phyloP scores from a whole-genome alignment of 805 yeast species.

The Blastobotrys attinorum region DNA sequence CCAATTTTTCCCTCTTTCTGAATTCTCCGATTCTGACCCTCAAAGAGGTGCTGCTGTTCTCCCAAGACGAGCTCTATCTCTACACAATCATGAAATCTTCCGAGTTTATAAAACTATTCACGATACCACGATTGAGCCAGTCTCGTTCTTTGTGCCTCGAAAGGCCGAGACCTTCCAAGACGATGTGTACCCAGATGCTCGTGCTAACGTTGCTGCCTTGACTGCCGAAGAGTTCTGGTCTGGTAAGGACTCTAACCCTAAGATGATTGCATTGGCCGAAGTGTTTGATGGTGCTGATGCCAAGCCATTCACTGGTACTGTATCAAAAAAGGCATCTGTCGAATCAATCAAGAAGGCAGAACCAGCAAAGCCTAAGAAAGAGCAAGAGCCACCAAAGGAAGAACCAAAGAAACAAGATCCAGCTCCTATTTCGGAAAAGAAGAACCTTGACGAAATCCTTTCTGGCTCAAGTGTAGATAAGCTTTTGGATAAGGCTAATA shows the following conservation, averaged over 20 bases:
- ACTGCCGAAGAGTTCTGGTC: slow-evolving; percentile 69
- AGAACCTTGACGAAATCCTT: slow-evolving; percentile 6
- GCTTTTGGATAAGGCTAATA: slow-evolving; percentile 4
- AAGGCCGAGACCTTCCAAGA: slow-evolving; percentile 87
- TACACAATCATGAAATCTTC: slow-evolving; percentile 77
- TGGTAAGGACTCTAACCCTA: slow-evolving; percentile 77
- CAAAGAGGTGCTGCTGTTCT: slow-evolving; percentile 93
- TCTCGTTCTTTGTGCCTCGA: slow-evolving; percentile 90
- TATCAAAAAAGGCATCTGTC: background rate
- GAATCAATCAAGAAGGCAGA: slow-evolving; percentile 3
- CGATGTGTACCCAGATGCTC: slow-evolving; percentile 89
- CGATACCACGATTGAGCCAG: slow-evolving; percentile 79
- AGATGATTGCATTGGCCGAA: slow-evolving; percentile 65
- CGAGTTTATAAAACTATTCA: slow-evolving; percentile 80
- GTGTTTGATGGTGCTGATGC: slow-evolving; percentile 71
- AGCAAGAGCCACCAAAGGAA: background rate
- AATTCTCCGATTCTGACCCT: slow-evolving; percentile 80
- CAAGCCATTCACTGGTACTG: slow-evolving; percentile 19
- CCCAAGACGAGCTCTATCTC: slow-evolving; percentile 74
- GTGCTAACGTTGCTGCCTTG: slow-evolving; percentile 70
- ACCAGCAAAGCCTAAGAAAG: slow-evolving; percentile 7
- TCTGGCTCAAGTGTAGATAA: slow-evolving; percentile 6
- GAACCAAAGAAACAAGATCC: slow-evolving; percentile 4
- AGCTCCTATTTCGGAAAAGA: slow-evolving; percentile 1
- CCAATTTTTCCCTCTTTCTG: slow-evolving; percentile 75